phyloP scores from a whole-genome alignment of 371 early-diverging fungal species.

The Blakeslea trispora region DNA sequence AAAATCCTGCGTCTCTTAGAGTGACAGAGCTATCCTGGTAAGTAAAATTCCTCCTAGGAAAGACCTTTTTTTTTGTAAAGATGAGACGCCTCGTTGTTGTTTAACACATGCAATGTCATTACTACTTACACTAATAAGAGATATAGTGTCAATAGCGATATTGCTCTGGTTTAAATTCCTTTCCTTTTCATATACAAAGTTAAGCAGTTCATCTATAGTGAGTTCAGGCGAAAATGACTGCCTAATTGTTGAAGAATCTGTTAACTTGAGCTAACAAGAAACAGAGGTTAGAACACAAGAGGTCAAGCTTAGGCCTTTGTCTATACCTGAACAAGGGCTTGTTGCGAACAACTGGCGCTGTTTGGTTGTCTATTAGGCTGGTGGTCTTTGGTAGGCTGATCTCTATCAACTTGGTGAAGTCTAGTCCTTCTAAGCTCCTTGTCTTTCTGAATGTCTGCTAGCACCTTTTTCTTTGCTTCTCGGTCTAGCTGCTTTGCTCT shows the following conservation, averaged over 20 bases:
- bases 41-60: slow-evolving; percentile 22
- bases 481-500: slow-evolving; percentile 15
- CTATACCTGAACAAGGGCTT: slow-evolving; percentile 32
- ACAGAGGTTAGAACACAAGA: too few relatives aligned
- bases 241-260: slow-evolving; percentile 30
- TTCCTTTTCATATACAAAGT: slow-evolving; percentile 16
- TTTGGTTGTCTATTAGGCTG: neutral
- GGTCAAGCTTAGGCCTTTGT: too few relatives aligned
- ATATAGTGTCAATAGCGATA: neutral
- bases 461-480: slow-evolving; percentile 21
- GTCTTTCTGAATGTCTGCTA: slow-evolving; percentile 35
- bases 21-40: slow-evolving; percentile 14
- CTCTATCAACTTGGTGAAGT: neutral
- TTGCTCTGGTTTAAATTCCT: neutral
- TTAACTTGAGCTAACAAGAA: slow-evolving; percentile 29
- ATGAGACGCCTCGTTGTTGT: neutral
- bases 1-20: slow-evolving; percentile 35
- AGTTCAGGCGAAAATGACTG: slow-evolving; percentile 23
- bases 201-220: slow-evolving; percentile 9
- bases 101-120: neutral
- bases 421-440: slow-evolving; percentile 21
- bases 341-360: neutral
- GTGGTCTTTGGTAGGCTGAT: neutral
- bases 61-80: slow-evolving; percentile 7
- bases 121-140: slow-evolving; percentile 9